phyloP scores from a whole-genome alignment of 371 early-diverging fungal genomes.

The Mucor irregularis region DNA sequence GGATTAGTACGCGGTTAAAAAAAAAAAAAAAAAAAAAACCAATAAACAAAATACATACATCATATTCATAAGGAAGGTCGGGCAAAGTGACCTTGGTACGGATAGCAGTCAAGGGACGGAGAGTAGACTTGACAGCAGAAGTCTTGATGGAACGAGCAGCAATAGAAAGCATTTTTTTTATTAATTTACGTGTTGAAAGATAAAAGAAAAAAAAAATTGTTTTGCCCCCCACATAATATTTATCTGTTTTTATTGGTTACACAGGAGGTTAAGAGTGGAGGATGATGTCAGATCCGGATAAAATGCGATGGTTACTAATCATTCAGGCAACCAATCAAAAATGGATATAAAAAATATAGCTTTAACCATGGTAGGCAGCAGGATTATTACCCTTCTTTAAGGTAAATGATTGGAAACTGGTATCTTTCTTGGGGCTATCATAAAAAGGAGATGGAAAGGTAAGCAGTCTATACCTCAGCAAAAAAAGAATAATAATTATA shows the following conservation, averaged over 20 bases:
- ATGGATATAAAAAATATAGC: neutral
- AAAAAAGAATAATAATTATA: too few species aligned
- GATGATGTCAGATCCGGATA: slow-evolving; percentile 13
- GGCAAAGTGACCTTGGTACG: slow-evolving; percentile 72
- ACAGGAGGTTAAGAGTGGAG: neutral
- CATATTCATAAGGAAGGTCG: slow-evolving; percentile 74
- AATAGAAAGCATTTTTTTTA: slow-evolving; percentile 42
- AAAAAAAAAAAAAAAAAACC: too few species aligned
- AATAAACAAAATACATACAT: slow-evolving; percentile 57
- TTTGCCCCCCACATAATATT: slow-evolving; percentile 5
- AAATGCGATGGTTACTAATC: slow-evolving; percentile 8
- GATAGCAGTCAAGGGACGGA: slow-evolving; percentile 51
- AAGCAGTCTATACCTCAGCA: too few species aligned
- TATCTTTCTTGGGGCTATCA: neutral
- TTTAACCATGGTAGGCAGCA: slow-evolving; percentile 12
- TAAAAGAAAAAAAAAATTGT: slow-evolving; percentile 5
- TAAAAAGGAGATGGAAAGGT: too few species aligned
- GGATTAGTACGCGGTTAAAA: too few species aligned
- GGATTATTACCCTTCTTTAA: neutral
- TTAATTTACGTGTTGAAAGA: slow-evolving; percentile 2
- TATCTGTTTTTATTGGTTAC: slow-evolving; percentile 6
- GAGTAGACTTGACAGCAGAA: slow-evolving; percentile 27
- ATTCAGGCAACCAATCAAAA: slow-evolving; percentile 1
- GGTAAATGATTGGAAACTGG: neutral
- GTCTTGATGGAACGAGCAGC: slow-evolving; percentile 50